These are phyloP conservation scores for Nicotiana knightiana DNA, from an alignment of 257 asterid species.

Conservation along the genomic window DNA sequence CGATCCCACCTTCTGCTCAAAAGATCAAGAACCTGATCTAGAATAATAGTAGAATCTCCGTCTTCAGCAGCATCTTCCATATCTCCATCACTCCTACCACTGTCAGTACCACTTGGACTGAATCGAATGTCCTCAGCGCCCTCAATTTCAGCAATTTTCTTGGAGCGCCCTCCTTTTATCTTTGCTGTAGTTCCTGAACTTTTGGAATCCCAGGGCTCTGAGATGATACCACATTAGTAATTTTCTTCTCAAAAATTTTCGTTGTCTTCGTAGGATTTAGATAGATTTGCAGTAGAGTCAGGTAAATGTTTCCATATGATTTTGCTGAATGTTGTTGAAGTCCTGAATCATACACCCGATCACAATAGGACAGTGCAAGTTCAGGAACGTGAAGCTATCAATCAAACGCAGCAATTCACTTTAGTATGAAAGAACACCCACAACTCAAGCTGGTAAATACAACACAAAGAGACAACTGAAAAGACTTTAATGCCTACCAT, in stretches of 20 bases:
- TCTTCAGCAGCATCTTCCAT: slow-evolving; percentile 61
- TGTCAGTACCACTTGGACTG: slow-evolving; percentile 79
- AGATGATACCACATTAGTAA: slow-evolving; percentile 45
- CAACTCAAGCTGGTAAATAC: slow-evolving; percentile 4
- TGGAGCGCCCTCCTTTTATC: slow-evolving; percentile 44
- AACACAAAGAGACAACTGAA: slow-evolving; percentile 5
- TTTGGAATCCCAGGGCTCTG: slow-evolving; percentile 48
- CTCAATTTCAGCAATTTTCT: slow-evolving; percentile 84
- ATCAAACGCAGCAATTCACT: slow-evolving; percentile 11
- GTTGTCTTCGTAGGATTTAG: slow-evolving; percentile 80
- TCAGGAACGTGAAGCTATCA: slow-evolving; percentile 87
- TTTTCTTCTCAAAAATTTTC: slow-evolving; percentile 66
- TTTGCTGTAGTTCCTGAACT: slow-evolving; percentile 36
- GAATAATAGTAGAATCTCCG: slow-evolving; percentile 71
- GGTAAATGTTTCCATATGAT: slow-evolving; percentile 70
- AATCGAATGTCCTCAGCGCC: slow-evolving; percentile 70
- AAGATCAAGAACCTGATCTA: slow-evolving; percentile 86
- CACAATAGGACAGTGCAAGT: slow-evolving; percentile 85
- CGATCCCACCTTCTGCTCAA: slow-evolving; percentile 93
- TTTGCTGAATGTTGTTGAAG: slow-evolving; percentile 56
- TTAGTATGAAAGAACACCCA: not conserved
- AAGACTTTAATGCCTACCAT: not conserved
- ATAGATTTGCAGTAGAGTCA: slow-evolving; percentile 83
- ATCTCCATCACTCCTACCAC: slow-evolving; percentile 90
- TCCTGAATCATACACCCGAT: slow-evolving; percentile 70